Percentiles rank a stretch among this genome's conserved stretches.
Conservation (phyloP, 2,329 filamentous ascomycete species). For the Cercospora sojina region DNA sequence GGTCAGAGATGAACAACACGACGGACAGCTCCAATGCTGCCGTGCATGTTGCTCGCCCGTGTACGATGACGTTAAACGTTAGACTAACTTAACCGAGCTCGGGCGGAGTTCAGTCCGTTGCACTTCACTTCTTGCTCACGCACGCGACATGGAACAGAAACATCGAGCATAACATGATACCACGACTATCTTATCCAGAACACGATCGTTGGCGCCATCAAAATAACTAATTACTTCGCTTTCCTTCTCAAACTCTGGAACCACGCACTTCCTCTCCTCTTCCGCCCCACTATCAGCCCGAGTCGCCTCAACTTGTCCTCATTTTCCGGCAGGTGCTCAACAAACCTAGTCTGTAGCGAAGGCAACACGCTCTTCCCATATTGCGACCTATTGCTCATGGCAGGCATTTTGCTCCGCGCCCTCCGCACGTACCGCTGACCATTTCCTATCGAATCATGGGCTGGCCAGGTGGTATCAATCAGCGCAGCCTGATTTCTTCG, state of each 20-base stretch:
- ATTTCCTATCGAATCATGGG: background rate
- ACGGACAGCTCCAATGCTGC: background rate
- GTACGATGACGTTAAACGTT: conserved; percentile 11
- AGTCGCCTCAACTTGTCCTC: conserved; percentile 9
- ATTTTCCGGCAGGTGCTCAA: conserved; percentile 18
- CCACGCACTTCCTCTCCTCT: conserved; percentile 1
- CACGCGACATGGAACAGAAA: background rate
- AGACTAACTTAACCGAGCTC: conserved; percentile 1
- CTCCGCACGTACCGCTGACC: background rate
- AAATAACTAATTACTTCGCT: background rate
- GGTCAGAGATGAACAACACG: background rate
- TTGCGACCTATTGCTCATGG: background rate
- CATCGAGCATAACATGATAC: background rate
- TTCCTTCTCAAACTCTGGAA: conserved; percentile 3
- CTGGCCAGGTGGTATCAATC: background rate
- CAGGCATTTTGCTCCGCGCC: background rate
- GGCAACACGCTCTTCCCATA: background rate
- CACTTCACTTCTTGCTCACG: conserved; percentile 3
- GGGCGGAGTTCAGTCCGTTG: conserved; percentile 7
- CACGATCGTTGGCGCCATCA: background rate
- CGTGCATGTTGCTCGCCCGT: background rate
- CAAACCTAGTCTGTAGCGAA: conserved; percentile 1
- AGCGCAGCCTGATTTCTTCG: background rate
- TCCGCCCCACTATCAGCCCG: conserved; percentile 1
- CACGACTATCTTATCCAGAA: background rate